Base-by-base conservation (phyloP, 805 yeast genomes). In the Torulaspora microellipsoides region DNA sequence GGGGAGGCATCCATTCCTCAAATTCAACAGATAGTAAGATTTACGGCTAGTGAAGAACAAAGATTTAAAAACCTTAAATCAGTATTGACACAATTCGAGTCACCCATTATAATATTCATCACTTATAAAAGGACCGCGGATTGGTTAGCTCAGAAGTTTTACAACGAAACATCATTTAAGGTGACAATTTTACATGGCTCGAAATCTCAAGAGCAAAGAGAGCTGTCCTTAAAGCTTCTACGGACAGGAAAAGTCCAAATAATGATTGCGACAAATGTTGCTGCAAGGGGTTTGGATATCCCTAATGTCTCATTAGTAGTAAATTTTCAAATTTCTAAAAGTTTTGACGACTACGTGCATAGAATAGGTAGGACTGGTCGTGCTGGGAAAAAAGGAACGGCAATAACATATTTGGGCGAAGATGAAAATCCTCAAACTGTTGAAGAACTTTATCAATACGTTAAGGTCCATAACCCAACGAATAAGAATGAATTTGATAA, bases 341-440 rank as follows among this genome's bases (percentile, higher is more conserved):
- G 72, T 28, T 76, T 89, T 35, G 96, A 89, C 49, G 90, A 84
- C 46, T 91, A 89, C 55, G 77, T 91, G 14, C 99, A 91, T 65
- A 75, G 98, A 59, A 83, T 91, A 39, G 99, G 99, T 45, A 80
- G 99, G 67, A 91, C 99, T 0, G 99, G 98, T 31, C 78, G 99
- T 64, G 97, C 96, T 0, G 98, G 97, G 0, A 78, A 77, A 36
- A 60, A 60, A 5, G 99, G 99, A 35, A 70, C 75, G 8, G 83
- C 96, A 4, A 69, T 81, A 10, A 84, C 96, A 0, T 85, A 86
- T 51, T 62, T 89, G 49, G 78, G 77, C 42, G 73, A 73, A 10
- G 72, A 72, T 3, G 90, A 84, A 53, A 68, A 66, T 38, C 62
- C 66, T 11, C 75, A 68, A 1, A 66, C 80, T 1, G 71, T 83